Base-by-base conservation (phyloP, 2,329 filamentous ascomycete species). In the Diaporthe destruens region DNA sequence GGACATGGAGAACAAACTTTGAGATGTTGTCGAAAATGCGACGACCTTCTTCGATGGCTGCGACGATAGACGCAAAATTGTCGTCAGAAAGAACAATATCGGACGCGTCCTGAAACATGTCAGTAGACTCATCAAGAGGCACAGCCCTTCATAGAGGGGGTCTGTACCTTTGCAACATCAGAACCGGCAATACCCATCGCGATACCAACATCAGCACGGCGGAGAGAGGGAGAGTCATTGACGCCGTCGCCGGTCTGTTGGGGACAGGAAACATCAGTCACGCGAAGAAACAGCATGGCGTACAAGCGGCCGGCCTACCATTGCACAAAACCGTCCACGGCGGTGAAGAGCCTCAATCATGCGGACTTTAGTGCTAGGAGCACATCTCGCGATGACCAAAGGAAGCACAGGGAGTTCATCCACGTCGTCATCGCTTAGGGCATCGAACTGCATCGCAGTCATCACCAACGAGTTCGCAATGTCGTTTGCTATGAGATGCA, bases 331-430 rank as follows among this genome's bases (percentile, higher is more conserved):
- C 20, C 42, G 85, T 85, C 55, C 90, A 87, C 25, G 53, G 16
- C 91, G 86, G 77, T 93, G 91, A 23, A 93, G 85, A n/a, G 91
- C 91, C 72, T 92, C 90, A 71, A 94, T 92, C 91, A 94, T 93
- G 55, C 91, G 87, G 12, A 93, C 91, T 78, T 94, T 94, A 4
- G 92, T 93, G 34, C 88, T 87, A 0, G 92, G 92, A 1, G 91
- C 89, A 77, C 91, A 93, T n/a, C 92, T 87, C 36, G 91, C 91
- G 53, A 93, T 89, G 2, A 93, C 91, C 2, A 93, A 82, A 1
- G 91, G 91, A 2, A 93, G 80, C 9, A 90, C 85, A 0, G 89
- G 89, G 3, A 93, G 85, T 0, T 80, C 78, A 72, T 93, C 91
- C 23, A 93, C 88, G 75, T 93, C 84, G 0, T 86, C 85, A 55